phyloP scores from a whole-genome alignment of 345 rosid species.

The Barbarea vulgaris region DNA sequence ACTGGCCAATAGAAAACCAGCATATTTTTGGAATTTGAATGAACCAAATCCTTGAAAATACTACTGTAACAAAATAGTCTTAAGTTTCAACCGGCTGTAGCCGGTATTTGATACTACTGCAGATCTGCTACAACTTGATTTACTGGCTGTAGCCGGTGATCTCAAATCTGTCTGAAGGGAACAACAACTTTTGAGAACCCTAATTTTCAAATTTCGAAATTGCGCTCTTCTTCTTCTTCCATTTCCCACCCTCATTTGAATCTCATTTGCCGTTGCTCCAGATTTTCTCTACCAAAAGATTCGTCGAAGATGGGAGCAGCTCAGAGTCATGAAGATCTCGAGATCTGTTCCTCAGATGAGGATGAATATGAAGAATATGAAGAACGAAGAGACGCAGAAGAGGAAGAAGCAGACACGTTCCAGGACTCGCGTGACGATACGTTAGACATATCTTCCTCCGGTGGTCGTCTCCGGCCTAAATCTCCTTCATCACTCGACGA shows the following conservation, averaged over 20 bases:
- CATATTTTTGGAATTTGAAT: constrained; percentile 1
- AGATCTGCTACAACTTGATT: not conserved
- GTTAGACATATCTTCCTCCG: constrained; percentile 49
- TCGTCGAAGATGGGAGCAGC: constrained; percentile 57
- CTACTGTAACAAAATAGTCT: not conserved
- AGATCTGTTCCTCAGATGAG: constrained; percentile 65
- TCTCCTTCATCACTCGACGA: constrained; percentile 66
- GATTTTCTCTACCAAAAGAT: not conserved
- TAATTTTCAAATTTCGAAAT: constrained; percentile 60
- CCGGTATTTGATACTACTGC: not conserved
- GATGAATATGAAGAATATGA: constrained; percentile 49
- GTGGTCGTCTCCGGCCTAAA: constrained; percentile 35
- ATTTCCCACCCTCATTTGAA: constrained; percentile 32
- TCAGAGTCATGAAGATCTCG: constrained; percentile 72
- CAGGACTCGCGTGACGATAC: constrained; percentile 57
- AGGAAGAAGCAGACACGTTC: constrained; percentile 51
- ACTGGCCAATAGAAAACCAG: not conserved
- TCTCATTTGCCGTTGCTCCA: constrained; percentile 23
- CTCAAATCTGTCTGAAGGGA: not conserved
- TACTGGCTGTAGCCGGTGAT: constrained; percentile 33
- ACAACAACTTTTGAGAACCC: constrained; percentile 18
- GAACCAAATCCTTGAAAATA: not conserved
- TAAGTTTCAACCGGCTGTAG: constrained; percentile 17
- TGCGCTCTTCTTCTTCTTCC: constrained; percentile 35
- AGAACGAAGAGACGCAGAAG: constrained; percentile 45